Base-by-base conservation (phyloP, 2,329 filamentous ascomycete genomes). In the Fusarium sp. region DNA sequence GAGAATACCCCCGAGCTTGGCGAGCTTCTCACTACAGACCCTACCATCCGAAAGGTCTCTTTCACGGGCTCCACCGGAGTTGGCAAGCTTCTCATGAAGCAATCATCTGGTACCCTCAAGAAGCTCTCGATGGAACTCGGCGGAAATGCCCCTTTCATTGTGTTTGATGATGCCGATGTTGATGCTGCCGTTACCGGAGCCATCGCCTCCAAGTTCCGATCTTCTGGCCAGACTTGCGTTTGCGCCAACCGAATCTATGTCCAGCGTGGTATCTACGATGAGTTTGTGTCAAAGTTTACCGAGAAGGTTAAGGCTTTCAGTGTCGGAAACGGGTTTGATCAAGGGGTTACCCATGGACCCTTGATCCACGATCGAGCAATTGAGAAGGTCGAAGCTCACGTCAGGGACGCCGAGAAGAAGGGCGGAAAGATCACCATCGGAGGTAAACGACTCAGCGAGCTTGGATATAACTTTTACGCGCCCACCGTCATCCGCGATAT, bases 121-220 rank as follows among this genome's bases (percentile, higher is more conserved):
- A 87, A 89, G 70, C 77, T 90, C 40, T 96, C 92, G 0, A 92
- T 97, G 78, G 95, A 98, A 78, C 90, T 98, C 2, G 95, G 95
- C 55, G 96, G 95, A 47, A 98, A 98, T 78, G 92, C 95, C 0
- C 95, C 95, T 2, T 97, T 97, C 77, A 97, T 98, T 70, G 93
- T 98, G 33, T 98, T 98, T 75, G 94, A 98, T 75, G 95, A 98
- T 75, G 92, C 95, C 20, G 93, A 98, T 76, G 82, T 98, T 20
- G 94, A 97, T 61, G 82, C 84, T 6, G 96, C 96, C 4, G 93
- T 98, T 1, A 82, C 88, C 0, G 95, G 94, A 25, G 94, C 94
- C 47, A 87, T 98, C 54, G 83, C 90, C 23, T 94, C 88, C 75
- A 99, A 98, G 79, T 98, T 98, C 88, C 91, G 96, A 55, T 93